Evolutionary conservation across 805 yeast genomes (phyloP).

Genomic region (Alloascoidea hylecoeti): DNA sequence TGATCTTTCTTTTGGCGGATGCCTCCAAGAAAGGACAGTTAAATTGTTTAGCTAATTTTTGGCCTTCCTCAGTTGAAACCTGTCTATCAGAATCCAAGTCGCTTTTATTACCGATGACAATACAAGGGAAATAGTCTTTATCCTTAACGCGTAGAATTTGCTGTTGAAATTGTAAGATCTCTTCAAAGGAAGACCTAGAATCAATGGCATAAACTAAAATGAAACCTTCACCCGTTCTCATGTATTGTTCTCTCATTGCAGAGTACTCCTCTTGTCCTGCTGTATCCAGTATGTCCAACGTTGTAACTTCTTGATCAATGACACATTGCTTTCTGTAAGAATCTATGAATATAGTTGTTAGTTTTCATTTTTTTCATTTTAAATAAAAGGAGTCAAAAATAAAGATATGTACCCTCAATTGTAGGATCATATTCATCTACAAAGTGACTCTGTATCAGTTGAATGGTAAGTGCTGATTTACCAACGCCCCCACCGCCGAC

Average conservation of each 20-base stretch:
- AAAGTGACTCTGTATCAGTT: slow-evolving; percentile 86
- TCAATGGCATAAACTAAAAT: slow-evolving; percentile 77
- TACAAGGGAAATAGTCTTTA: slow-evolving; percentile 58
- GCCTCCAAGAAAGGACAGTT: slow-evolving; percentile 79
- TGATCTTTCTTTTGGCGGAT: slow-evolving; percentile 80
- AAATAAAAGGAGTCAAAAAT: not conserved
- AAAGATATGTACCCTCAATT: slow-evolving; percentile 71
- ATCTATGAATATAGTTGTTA: slow-evolving; percentile 12
- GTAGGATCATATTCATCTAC: slow-evolving; percentile 98
- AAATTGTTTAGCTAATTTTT: slow-evolving; percentile 45
- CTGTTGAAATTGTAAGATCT: slow-evolving; percentile 64
- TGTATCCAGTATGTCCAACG: slow-evolving; percentile 85
- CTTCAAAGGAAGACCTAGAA: slow-evolving; percentile 74
- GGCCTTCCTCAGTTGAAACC: slow-evolving; percentile 48
- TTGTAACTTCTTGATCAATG: slow-evolving; percentile 64
- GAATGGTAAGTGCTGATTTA: slow-evolving; percentile 91
- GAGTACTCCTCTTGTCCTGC: slow-evolving; percentile 98
- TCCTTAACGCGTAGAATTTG: slow-evolving; percentile 72
- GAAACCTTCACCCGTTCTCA: slow-evolving; percentile 94
- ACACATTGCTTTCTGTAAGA: slow-evolving; percentile 67
- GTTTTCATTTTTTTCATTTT: slow-evolving; percentile 3
- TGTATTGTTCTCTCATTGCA: slow-evolving; percentile 88
- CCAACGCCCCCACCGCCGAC: slow-evolving; percentile 99
- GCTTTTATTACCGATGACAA: slow-evolving; percentile 67
- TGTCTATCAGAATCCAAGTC: slow-evolving; percentile 69